Evolutionary conservation across 495 filamentous ascomycete genomes (phyloP).

Genomic region (Trichoderma asperelloides): DNA sequence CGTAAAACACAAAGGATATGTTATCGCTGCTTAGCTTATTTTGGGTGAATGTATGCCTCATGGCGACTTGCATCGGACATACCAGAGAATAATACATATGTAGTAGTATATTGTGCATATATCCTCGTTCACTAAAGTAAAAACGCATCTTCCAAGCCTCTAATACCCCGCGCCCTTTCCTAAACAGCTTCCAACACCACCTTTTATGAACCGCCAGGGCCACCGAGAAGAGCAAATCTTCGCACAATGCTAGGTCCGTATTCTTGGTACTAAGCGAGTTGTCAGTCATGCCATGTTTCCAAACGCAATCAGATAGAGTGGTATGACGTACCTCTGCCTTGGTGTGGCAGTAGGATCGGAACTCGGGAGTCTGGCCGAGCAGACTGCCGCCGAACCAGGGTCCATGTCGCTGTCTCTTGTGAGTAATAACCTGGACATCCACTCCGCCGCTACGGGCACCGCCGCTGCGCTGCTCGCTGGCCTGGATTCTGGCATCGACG

Average conservation of each 20-base stretch:
- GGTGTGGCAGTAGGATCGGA: conserved; percentile 96
- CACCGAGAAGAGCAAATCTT: conserved; percentile 88
- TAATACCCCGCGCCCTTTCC: background rate
- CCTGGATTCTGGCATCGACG: conserved; percentile 56
- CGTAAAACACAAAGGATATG: no score
- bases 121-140: background rate
- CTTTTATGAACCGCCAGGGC: conserved; percentile 60
- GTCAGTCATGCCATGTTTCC: conserved; percentile 14
- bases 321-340: conserved; percentile 61
- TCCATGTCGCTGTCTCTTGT: conserved; percentile 91
- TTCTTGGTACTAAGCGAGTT: conserved; percentile 64
- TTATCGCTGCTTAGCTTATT: no score
- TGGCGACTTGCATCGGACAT: no score
- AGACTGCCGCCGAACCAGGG: conserved; percentile 97
- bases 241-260: conserved; percentile 91
- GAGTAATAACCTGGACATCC: conserved; percentile 92
- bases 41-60: no score
- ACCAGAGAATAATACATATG: background rate
- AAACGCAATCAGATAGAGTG: background rate
- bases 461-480: conserved; percentile 74
- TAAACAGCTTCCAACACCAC: background rate
- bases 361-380: conserved; percentile 97
- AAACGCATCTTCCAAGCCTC: background rate
- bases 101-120: background rate
- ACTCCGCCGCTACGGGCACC: conserved; percentile 88